Evolutionary conservation across 2,329 filamentous ascomycete genomes (phyloP), one percentile per base, ranked within the genome.

Genomic region (Fusarium sp.): DNA sequence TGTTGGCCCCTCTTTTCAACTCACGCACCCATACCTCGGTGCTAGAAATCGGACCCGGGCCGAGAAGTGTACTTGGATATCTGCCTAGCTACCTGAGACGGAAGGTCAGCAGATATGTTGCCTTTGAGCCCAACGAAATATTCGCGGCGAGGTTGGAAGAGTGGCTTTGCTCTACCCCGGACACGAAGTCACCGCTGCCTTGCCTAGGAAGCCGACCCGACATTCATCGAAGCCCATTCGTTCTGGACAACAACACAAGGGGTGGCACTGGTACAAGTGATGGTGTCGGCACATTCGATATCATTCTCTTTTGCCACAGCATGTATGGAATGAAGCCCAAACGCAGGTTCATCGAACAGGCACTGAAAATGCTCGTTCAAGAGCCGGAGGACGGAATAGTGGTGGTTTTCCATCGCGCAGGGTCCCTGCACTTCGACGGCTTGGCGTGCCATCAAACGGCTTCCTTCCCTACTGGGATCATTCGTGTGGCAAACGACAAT

Each of bases 221-320:
- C 7, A 85, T 90, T 69, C 78, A 78, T 75, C 82, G 62, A 74
- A 57, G 65, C 8, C 80, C 83, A 15, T 90, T 90, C 74, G 70
- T 15, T 68, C 63, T 79, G n/a, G 65, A 84, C 9, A 73, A 70
- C 52, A 73, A 79, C 27, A 72, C n/a, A 56, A 50, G 10, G 12
- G 22, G 6, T 9, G 12, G 43, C 30, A 71, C 52, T 43, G 71
- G 66, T 65, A 77, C 60, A 15, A 74, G 40, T 40, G 71, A 79
- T 65, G 37, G 62, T 1, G 74, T 81, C 35, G 78, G 84, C 22
- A 85, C 81, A 68, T 92, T 86, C 75, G 86, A 92, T 71, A 15
- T 91, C 45, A 78, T 92, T n/a, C 77, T 92, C 5, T 90, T 92
- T 80, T 92, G 89, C 73, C 90, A 92, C 78, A 91, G 90, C 81